Percentiles rank a stretch among this genome's conserved stretches.
Conservation (phyloP, 345 rosid genomes). For the Kernera saxatilis region DNA sequence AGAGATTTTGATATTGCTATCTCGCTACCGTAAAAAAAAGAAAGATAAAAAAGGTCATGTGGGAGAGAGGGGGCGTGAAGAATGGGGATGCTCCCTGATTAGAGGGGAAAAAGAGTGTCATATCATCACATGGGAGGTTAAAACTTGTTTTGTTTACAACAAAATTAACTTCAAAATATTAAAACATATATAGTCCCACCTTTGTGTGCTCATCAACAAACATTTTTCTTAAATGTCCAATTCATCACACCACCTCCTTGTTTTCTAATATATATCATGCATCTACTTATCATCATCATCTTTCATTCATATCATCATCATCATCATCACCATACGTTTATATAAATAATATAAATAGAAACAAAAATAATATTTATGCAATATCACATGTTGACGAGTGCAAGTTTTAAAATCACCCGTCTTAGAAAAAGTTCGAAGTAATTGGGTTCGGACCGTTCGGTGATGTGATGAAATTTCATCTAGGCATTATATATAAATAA, state of each 20-base stretch:
- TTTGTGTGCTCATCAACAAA: slow-evolving; percentile 20
- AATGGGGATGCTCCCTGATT: slow-evolving; percentile 31
- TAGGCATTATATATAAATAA: background rate
- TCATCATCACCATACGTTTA: background rate
- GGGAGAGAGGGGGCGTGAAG: slow-evolving; percentile 23
- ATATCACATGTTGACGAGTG: background rate
- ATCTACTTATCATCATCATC: slow-evolving; percentile 10
- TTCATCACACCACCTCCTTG: slow-evolving; percentile 30
- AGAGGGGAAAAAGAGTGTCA: slow-evolving; percentile 23
- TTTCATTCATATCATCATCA: background rate
- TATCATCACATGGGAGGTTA: slow-evolving; percentile 35
- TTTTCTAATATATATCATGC: slow-evolving; percentile 20
- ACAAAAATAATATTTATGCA: background rate
- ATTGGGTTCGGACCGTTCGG: background rate
- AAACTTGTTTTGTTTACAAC: slow-evolving; percentile 11
- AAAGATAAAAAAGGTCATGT: slow-evolving; percentile 9
- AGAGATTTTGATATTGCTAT: background rate
- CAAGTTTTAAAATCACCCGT: background rate
- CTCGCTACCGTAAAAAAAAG: background rate
- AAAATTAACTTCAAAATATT: slow-evolving; percentile 5
- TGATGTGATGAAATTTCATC: background rate
- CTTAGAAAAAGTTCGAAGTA: background rate
- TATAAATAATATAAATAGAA: background rate
- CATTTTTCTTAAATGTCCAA: slow-evolving; percentile 30
- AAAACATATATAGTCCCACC: slow-evolving; percentile 31